Conservation (phyloP, 495 filamentous ascomycete species). For the Rostrohypoxylon terebratum region DNA sequence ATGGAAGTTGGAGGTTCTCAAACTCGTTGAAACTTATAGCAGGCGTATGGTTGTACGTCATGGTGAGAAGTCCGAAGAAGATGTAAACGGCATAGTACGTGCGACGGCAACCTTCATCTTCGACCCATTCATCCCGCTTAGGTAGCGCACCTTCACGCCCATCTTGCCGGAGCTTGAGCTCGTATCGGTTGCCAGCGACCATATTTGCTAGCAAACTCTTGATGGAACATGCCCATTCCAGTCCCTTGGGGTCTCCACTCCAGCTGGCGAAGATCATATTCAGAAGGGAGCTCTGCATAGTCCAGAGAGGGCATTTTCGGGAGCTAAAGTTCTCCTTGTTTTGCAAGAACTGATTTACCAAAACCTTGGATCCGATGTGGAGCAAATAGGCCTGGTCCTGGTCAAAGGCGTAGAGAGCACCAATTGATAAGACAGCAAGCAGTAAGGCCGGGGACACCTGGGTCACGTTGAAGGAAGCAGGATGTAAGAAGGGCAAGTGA, state of each 20-base stretch:
- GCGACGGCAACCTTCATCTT: constrained; percentile 94
- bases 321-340: constrained; percentile 99
- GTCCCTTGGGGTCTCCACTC: constrained; percentile 96
- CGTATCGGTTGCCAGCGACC: constrained; percentile 97
- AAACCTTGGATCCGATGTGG: constrained; percentile 96
- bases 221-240: constrained; percentile 99
- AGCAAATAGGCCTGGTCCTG: constrained; percentile 94
- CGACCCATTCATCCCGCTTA: constrained; percentile 91
- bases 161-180: constrained; percentile 90
- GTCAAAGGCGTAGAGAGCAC: constrained; percentile 95
- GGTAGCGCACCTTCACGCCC: constrained; percentile 82
- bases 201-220: constrained; percentile 98
- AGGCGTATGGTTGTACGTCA: constrained; percentile 98
- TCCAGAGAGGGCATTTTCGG: constrained; percentile 97
- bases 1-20: constrained; percentile 90
- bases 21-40: constrained; percentile 98
- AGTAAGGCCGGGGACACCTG: constrained; percentile 82
- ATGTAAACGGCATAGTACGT: constrained; percentile 99
- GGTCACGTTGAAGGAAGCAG: constrained; percentile 87
- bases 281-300: constrained; percentile 93
- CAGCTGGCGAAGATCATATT: constrained; percentile 99
- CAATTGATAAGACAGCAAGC: constrained; percentile 93
- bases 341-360: constrained; percentile 96
- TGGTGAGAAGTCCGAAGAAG: constrained; percentile 95
- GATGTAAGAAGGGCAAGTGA: constrained; percentile 95